Percentiles rank a stretch among this genome's conserved stretches.
These are phyloP conservation scores for Rubia peregrina DNA, from an alignment of 305 asterid genomes.

Conservation along the genomic window DNA sequence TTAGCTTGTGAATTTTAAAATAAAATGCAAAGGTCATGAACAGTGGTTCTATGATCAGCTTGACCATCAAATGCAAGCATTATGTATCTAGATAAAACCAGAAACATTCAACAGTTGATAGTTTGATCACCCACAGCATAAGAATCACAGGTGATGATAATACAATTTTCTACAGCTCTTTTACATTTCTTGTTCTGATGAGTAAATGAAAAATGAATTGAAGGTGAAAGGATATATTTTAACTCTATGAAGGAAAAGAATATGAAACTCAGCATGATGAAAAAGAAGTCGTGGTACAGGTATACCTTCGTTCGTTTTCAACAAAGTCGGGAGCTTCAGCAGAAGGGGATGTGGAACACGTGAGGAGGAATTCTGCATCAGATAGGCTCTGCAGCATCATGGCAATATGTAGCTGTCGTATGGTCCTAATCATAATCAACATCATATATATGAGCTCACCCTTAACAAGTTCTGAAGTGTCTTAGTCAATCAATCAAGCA, in stretches of 20 bases:
- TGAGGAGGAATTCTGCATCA: slow-evolving; percentile 61
- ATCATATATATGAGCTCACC: neutral
- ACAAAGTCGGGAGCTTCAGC: slow-evolving; percentile 85
- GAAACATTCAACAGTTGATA: neutral
- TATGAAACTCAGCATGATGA: neutral
- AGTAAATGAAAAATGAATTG: neutral
- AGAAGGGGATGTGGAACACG: slow-evolving; percentile 83
- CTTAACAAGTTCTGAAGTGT: neutral
- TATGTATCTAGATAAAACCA: neutral
- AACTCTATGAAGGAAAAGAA: neutral
- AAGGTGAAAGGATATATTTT: neutral
- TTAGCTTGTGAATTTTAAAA: neutral
- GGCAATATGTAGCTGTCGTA: slow-evolving; percentile 39
- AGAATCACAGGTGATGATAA: neutral
- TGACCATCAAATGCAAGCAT: neutral
- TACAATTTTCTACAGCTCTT: neutral
- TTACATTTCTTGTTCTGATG: neutral
- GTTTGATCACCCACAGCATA: neutral
- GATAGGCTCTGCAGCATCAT: slow-evolving; percentile 44
- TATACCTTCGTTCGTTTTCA: slow-evolving; percentile 60
- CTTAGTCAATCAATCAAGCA: neutral
- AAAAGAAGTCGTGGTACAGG: neutral
- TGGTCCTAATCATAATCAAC: slow-evolving; percentile 40
- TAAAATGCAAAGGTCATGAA: neutral
- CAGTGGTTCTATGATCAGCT: neutral